Percentiles rank a stretch among this genome's conserved stretches.
These are phyloP conservation scores for Hypholoma sublateritium DNA, from an alignment of 768 basidiomycete species.

Conservation along the genomic window DNA sequence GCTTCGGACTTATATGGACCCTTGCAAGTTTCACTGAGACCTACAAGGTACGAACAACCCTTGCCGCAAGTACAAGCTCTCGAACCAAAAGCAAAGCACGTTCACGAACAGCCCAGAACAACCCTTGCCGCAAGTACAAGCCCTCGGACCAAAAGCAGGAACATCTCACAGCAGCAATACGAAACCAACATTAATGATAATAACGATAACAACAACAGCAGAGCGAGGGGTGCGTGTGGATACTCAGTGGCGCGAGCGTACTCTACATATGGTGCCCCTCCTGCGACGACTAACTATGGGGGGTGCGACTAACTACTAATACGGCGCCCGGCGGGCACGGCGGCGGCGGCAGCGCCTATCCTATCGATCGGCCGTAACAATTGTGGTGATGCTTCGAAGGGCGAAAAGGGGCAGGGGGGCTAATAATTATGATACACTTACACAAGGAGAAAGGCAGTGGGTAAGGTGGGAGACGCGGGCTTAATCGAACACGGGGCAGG, in stretches of 20 bases:
- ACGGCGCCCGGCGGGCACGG: not conserved
- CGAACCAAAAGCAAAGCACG: not conserved
- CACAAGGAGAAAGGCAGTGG: constrained; percentile 10
- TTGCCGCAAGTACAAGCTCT: not conserved
- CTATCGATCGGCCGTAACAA: not conserved
- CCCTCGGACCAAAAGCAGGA: no score
- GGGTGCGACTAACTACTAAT: constrained; percentile 1
- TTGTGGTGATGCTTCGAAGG: not conserved
- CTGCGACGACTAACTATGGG: not conserved
- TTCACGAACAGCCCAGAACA: no score
- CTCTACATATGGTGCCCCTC: not conserved
- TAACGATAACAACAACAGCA: constrained; percentile 1
- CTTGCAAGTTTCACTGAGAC: no score
- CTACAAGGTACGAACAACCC: no score
- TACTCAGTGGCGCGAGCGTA: not conserved
- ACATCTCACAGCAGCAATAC: no score
- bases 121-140: no score
- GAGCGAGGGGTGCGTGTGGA: not conserved
- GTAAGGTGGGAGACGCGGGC: not conserved
- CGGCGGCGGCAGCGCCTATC: not conserved
- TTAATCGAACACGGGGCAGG: not conserved
- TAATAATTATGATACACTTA: constrained; percentile 22
- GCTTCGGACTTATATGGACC: no score
- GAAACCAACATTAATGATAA: no score
- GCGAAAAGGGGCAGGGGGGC: not conserved